Percentiles rank a stretch among this genome's conserved stretches.
Conservation (phyloP, 2,329 filamentous ascomycete genomes). For the Ascochyta fabae region DNA sequence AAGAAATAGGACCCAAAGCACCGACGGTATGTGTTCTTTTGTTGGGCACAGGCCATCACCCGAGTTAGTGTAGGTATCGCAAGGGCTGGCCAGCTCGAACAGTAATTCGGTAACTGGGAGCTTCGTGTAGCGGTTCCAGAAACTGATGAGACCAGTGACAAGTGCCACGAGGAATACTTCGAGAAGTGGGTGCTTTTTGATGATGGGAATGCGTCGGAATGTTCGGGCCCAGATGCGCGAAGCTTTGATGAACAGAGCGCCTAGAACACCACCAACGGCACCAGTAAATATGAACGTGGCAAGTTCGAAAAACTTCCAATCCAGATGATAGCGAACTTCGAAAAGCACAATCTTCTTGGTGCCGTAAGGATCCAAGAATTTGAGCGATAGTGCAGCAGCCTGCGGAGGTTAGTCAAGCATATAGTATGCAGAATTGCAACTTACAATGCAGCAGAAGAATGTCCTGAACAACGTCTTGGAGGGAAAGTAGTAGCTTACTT, state of each 20-base stretch:
- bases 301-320: slow-evolving; percentile 95
- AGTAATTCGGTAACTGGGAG: slow-evolving; percentile 89
- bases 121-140: slow-evolving; percentile 92
- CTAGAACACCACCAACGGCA: slow-evolving; percentile 80
- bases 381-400: slow-evolving; percentile 83
- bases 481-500: slow-evolving; percentile 97
- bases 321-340: slow-evolving; percentile 84
- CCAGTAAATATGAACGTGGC: slow-evolving; percentile 85
- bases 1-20: slow-evolving; percentile 72
- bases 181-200: slow-evolving; percentile 83
- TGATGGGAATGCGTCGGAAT: slow-evolving; percentile 79
- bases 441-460: slow-evolving; percentile 95
- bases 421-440: slow-evolving; percentile 21
- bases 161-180: slow-evolving; percentile 89
- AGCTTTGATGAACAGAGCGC: slow-evolving; percentile 96
- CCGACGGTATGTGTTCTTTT: slow-evolving; percentile 76
- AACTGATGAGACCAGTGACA: slow-evolving; percentile 82
- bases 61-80: slow-evolving; percentile 70
- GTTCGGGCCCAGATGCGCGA: slow-evolving; percentile 87
- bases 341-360: slow-evolving; percentile 97
- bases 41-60: slow-evolving; percentile 81
- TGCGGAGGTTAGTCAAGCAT: slow-evolving; percentile 13
- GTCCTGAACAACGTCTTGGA: slow-evolving; percentile 96
- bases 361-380: slow-evolving; percentile 94
- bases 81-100: slow-evolving; percentile 89